A percentile compares a stretch with the other conserved stretches of the same genome.
Evolutionary conservation across 1,284 basidiomycete species (phyloP).

Genomic region (Fistulinella cinereoalba): DNA sequence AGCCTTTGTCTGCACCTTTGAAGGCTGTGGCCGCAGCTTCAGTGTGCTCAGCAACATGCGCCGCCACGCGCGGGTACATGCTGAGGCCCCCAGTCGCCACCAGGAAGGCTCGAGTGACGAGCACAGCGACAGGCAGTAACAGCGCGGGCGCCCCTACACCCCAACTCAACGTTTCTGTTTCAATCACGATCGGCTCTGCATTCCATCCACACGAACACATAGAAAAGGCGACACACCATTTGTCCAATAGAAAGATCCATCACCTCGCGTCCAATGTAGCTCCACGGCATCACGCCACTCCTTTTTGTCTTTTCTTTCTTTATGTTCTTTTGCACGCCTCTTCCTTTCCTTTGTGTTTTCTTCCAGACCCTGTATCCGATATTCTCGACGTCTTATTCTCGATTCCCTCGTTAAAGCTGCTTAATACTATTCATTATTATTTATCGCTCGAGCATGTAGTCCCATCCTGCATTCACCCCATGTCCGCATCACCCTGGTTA

Average conservation of each 20-base stretch:
- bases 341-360: background rate
- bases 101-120: slow-evolving; percentile 47
- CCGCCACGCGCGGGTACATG: slow-evolving; percentile 73
- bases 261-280: slow-evolving; percentile 11
- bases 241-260: background rate
- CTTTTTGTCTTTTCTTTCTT: too few relatives aligned
- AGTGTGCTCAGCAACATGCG: slow-evolving; percentile 88
- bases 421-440: slow-evolving; percentile 10
- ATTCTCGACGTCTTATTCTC: background rate
- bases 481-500: slow-evolving; percentile 8
- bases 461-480: slow-evolving; percentile 9
- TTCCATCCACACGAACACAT: slow-evolving; percentile 3
- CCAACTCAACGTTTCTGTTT: background rate
- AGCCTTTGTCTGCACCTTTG: slow-evolving; percentile 76
- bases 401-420: background rate
- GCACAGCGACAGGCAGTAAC: slow-evolving; percentile 36
- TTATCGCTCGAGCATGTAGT: slow-evolving; percentile 20
- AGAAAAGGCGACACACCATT: background rate
- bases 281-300: too few relatives aligned
- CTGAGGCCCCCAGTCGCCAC: slow-evolving; percentile 36
- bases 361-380: slow-evolving; percentile 15
- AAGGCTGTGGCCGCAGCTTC: slow-evolving; percentile 75
- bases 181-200: slow-evolving; percentile 6
- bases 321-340: slow-evolving; percentile 6
- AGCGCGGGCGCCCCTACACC: slow-evolving; percentile 16